A percentile compares a stretch with the other conserved stretches of the same genome.
phyloP scores from a whole-genome alignment of 2,329 filamentous ascomycete species.

The Ceratocystis cacaofunesta region DNA sequence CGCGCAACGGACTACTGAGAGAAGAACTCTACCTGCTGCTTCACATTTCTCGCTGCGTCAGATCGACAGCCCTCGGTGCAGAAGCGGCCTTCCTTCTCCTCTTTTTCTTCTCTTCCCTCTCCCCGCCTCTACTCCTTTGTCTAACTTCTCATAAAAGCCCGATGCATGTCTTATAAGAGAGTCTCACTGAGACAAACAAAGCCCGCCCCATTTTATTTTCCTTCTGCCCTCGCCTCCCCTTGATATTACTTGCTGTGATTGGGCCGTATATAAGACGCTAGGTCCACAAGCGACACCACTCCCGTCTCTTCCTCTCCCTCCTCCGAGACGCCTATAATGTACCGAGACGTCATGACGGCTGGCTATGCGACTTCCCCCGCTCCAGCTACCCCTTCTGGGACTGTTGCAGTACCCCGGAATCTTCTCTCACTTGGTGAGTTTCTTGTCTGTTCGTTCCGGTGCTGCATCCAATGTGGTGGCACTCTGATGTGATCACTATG shows the following conservation, averaged over 20 bases:
- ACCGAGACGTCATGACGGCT: neutral
- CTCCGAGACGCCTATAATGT: neutral
- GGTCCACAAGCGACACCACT: neutral
- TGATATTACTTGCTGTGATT: constrained; percentile 1
- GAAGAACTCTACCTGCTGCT: too few relatives aligned
- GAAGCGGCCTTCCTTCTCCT: neutral
- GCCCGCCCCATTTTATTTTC: neutral
- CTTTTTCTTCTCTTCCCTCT: neutral
- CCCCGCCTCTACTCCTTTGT: neutral
- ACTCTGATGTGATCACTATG: neutral
- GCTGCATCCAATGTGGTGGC: neutral
- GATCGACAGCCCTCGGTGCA: neutral
- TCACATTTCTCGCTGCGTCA: neutral
- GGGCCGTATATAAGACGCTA: neutral
- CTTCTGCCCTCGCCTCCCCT: neutral
- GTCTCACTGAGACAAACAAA: neutral
- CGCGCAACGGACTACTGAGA: too few relatives aligned
- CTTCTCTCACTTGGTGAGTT: neutral
- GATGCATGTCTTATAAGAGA: constrained; percentile 5
- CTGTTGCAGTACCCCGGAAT: neutral
- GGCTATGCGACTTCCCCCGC: neutral
- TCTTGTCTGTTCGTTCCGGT: neutral
- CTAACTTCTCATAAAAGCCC: neutral
- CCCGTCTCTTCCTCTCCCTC: neutral
- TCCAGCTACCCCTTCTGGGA: neutral